phyloP scores from a whole-genome alignment of 2,329 filamentous ascomycete genomes.

The Colletotrichum higginsianum region DNA sequence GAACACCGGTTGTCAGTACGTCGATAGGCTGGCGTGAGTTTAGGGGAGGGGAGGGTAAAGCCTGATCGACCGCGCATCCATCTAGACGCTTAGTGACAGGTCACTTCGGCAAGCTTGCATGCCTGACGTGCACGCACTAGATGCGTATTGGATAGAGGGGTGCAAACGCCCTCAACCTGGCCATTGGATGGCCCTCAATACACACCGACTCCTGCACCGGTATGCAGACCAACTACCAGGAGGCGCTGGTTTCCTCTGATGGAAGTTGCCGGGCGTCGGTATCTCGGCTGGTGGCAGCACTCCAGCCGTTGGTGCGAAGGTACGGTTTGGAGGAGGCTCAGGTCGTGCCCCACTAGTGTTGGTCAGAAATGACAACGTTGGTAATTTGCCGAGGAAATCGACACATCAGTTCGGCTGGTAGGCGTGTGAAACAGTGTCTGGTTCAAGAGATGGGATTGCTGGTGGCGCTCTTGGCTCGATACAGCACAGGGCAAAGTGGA shows the following conservation, averaged over 20 bases:
- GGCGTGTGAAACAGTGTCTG: slow-evolving; percentile 29
- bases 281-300: not conserved
- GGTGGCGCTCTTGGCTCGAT: slow-evolving; percentile 11
- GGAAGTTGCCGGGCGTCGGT: not conserved
- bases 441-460: slow-evolving; percentile 26
- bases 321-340: slow-evolving; percentile 8
- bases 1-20: slow-evolving; percentile 6
- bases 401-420: slow-evolving; percentile 25
- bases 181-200: slow-evolving; percentile 11
- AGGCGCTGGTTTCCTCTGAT: slow-evolving; percentile 7
- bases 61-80: slow-evolving; percentile 35
- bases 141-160: not conserved
- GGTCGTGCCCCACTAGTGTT: slow-evolving; percentile 15
- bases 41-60: slow-evolving; percentile 6
- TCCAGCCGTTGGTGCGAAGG: not conserved
- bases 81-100: slow-evolving; percentile 20
- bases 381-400: slow-evolving; percentile 13
- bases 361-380: slow-evolving; percentile 32
- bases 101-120: slow-evolving; percentile 31
- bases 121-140: slow-evolving; percentile 8
- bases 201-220: slow-evolving; percentile 9
- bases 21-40: slow-evolving; percentile 4
- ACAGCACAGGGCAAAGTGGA: not conserved
- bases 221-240: slow-evolving; percentile 3
- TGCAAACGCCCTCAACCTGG: not conserved